Evolutionary conservation across 2,329 filamentous ascomycete species (phyloP), one percentile per base, ranked within the genome.

Genomic region (Claviceps cyperi): DNA sequence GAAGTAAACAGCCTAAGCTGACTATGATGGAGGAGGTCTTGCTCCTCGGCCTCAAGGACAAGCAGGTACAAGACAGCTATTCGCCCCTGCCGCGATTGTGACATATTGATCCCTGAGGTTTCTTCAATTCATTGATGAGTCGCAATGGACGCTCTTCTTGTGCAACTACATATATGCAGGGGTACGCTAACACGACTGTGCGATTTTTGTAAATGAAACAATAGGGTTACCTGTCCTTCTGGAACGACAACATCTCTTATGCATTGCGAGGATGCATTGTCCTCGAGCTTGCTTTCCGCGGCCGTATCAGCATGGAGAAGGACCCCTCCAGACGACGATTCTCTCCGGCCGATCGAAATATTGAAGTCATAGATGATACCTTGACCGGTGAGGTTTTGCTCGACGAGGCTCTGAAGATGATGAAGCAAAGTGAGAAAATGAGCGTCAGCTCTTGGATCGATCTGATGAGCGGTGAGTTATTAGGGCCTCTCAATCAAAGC

Each of bases 361-460:
- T 98, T 68, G 92, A 98, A 71, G 92, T 98, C 56, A 81, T 97
- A 63, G 92, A 98, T 68, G 91, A 96, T 64, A 91, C 89, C 52
- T 76, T 96, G 64, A 98, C 92, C 5, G 92, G 92, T 59, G 92
- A 98, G 72, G 92, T 97, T 56, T 77, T 98, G 61, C 78, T 98
- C 62, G 92, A 98, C 69, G 92, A 98, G 74, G 87, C 92, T 52
- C 74, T 98, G 63, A 98, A 98, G 76, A 94, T 98, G 90, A 98
- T 98, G 91, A 98, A 98, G 77, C 83, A 86, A 59, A 96, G 89
- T 69, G 92, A 98, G 75, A 96, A 95, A 78, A 97, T 98, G 92
- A 97, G 92, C 69, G 92, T 98, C 58, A 92, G 87, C 74, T 87
- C 88, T 44, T 98, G 92, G 92, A 97, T 98, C 67, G 92, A 98